Evolutionary conservation across 108 stramenopile genomes (phyloP).

Genomic region (Cyclostephanos tholiformis): DNA sequence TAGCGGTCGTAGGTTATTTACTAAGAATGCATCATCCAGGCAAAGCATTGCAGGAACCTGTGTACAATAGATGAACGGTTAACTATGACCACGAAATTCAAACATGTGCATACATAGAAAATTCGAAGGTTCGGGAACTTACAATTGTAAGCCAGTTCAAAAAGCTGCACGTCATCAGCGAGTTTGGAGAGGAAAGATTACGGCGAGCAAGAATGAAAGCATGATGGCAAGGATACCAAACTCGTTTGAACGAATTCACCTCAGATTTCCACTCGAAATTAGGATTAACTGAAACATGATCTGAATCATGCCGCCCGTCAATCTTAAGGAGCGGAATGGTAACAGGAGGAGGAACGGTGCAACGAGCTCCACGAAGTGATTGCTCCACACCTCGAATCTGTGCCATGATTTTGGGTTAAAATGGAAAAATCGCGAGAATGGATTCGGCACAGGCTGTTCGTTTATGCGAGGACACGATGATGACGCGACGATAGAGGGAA

Average conservation of each 20-base stretch:
- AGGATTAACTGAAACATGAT: constrained; percentile 61
- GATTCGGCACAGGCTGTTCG: constrained; percentile 67
- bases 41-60: constrained; percentile 49
- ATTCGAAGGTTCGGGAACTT: background rate
- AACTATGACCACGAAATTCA: background rate
- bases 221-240: background rate
- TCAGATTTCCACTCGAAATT: constrained; percentile 60
- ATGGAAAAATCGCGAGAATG: constrained; percentile 64
- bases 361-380: constrained; percentile 74
- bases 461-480: background rate
- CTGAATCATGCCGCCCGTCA: constrained; percentile 58
- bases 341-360: constrained; percentile 61
- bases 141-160: constrained; percentile 72
- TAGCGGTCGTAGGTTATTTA: constrained; percentile 27
- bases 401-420: constrained; percentile 61
- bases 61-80: background rate
- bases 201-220: background rate
- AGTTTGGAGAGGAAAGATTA: background rate
- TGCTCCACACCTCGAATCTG: constrained; percentile 57
- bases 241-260: background rate
- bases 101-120: background rate
- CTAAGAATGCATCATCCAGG: constrained; percentile 61
- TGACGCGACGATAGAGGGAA: background rate
- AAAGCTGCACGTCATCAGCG: constrained; percentile 34
- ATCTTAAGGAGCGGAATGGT: constrained; percentile 41